Evolutionary conservation across 305 asterid genomes (phyloP).

Genomic region (Fraxinus nigra): DNA sequence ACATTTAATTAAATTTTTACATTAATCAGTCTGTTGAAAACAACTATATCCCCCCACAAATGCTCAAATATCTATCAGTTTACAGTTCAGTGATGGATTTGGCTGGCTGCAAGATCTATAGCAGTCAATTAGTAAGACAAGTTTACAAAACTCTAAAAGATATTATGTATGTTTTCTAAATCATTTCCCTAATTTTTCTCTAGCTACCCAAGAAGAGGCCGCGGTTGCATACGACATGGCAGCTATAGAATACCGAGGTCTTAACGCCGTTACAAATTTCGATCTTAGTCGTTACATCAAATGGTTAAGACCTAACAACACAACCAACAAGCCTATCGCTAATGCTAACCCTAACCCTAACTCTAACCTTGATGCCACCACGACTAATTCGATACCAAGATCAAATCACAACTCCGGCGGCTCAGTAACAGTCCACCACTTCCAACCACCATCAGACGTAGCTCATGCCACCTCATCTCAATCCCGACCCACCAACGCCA

Average conservation of each 20-base stretch:
- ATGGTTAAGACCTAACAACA: constrained; percentile 63
- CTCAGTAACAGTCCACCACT: constrained; percentile 23
- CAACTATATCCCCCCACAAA: neutral
- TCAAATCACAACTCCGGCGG: constrained; percentile 19
- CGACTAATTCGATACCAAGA: constrained; percentile 8
- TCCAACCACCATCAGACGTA: constrained; percentile 29
- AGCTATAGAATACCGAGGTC: constrained; percentile 78
- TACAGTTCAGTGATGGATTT: neutral
- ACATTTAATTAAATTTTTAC: neutral
- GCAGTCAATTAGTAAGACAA: neutral
- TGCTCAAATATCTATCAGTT: neutral
- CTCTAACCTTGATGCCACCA: neutral
- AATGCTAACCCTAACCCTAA: constrained; percentile 1
- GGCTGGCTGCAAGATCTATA: neutral
- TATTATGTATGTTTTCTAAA: neutral
- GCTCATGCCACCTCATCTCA: constrained; percentile 24
- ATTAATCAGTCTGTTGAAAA: neutral
- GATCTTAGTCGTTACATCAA: constrained; percentile 84
- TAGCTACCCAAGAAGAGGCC: constrained; percentile 87
- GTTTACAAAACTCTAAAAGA: neutral
- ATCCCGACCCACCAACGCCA: constrained; percentile 43
- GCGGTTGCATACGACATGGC: constrained; percentile 90
- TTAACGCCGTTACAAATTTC: constrained; percentile 76
- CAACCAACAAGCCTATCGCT: constrained; percentile 10
- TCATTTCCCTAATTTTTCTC: constrained; percentile 13